Evolutionary conservation across 495 filamentous ascomycete species (phyloP).

Genomic region (Penicillium maclennaniae): DNA sequence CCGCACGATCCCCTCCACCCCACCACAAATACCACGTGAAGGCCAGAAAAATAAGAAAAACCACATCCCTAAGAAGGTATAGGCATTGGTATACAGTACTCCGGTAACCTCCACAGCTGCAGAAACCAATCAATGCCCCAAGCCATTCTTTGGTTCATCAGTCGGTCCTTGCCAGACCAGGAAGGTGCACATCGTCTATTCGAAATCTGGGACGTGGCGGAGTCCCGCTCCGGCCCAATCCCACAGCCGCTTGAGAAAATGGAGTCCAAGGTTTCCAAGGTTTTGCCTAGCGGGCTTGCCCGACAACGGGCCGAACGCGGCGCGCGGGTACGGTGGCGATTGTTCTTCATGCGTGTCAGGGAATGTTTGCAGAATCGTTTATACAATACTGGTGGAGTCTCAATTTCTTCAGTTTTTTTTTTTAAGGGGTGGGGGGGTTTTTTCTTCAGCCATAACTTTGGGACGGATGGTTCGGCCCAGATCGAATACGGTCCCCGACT

Average conservation of each 20-base stretch:
- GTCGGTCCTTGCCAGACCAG: constrained; percentile 18
- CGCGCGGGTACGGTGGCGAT: constrained; percentile 19
- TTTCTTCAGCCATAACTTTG: not conserved
- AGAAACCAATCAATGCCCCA: not conserved
- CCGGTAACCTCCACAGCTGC: not conserved
- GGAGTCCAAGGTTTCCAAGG: constrained; percentile 17
- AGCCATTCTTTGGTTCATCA: not conserved
- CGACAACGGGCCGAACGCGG: constrained; percentile 33
- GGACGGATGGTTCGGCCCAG: not conserved
- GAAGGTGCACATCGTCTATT: constrained; percentile 19
- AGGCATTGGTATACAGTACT: not conserved
- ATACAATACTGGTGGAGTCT: not conserved
- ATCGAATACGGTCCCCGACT: not conserved
- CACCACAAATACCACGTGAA: not conserved
- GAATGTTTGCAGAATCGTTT: not conserved
- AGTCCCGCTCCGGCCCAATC: constrained; percentile 20
- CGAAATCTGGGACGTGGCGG: constrained; percentile 10
- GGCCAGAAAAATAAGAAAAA: not conserved
- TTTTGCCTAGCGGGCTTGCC: constrained; percentile 31
- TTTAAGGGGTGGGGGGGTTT: too few relatives aligned
- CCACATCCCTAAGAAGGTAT: not conserved
- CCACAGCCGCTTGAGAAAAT: constrained; percentile 3
- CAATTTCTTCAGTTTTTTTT: too few relatives aligned
- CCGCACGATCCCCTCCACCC: not conserved
- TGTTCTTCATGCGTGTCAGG: not conserved